Evolutionary conservation across 768 basidiomycete species (phyloP).

Genomic region (Postia placenta): DNA sequence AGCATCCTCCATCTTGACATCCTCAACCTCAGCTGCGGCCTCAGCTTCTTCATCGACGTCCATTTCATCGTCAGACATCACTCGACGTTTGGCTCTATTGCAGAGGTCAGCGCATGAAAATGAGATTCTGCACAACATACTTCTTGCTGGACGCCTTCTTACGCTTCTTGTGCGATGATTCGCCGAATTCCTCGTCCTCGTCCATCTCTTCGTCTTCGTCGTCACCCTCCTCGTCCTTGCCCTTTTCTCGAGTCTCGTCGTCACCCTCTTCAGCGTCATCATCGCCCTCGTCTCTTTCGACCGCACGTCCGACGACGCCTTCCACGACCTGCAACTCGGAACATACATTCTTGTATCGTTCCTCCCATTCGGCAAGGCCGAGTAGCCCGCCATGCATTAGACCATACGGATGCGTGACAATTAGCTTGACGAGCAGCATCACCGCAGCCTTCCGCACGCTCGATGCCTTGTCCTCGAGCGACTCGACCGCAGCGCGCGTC

Average conservation of each 20-base stretch:
- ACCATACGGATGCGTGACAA: conserved; percentile 87
- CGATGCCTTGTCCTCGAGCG: conserved; percentile 86
- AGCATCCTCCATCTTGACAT: conserved; percentile 26
- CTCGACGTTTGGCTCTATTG: conserved; percentile 13
- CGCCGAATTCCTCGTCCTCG: conserved; percentile 15
- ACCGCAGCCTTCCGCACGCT: conserved; percentile 84
- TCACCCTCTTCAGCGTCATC: conserved; percentile 22
- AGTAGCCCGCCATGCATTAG: conserved; percentile 79
- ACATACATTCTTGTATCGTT: conserved; percentile 55
- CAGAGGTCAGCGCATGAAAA: neutral
- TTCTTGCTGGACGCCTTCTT: conserved; percentile 4
- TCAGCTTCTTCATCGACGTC: conserved; percentile 46
- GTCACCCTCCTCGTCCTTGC: conserved; percentile 14
- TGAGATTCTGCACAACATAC: neutral
- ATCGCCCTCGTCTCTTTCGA: conserved; percentile 30
- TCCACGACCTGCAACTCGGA: conserved; percentile 70
- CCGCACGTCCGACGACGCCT: conserved; percentile 55
- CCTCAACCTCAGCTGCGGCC: conserved; percentile 24
- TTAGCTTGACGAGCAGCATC: conserved; percentile 63
- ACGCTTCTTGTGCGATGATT: conserved; percentile 15
- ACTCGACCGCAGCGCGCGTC: conserved; percentile 68
- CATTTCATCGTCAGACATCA: conserved; percentile 41
- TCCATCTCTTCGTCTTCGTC: conserved; percentile 20
- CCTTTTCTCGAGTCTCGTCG: conserved; percentile 21
- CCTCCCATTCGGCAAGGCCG: conserved; percentile 66